Percentiles rank a stretch among this genome's conserved stretches.
Conservation (phyloP, 805 yeast species). For the Huiozyma sinensis region DNA sequence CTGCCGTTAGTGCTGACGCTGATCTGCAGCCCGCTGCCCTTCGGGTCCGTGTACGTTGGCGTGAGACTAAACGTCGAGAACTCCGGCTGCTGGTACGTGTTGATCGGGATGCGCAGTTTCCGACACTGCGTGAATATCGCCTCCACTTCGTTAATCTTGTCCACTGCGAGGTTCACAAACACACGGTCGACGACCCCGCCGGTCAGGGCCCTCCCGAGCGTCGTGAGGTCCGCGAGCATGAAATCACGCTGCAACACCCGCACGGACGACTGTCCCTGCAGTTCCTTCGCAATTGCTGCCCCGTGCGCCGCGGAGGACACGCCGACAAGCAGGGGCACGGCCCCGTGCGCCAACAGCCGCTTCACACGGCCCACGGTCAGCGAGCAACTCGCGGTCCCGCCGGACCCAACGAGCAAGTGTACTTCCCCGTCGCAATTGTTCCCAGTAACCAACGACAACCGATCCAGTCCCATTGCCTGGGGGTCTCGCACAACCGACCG, state of each 20-base stretch:
- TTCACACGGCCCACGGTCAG: conserved; percentile 36
- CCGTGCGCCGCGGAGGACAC: conserved; percentile 20
- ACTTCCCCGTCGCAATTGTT: conserved; percentile 38
- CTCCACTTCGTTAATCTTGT: conserved; percentile 25
- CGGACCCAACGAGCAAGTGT: conserved; percentile 47
- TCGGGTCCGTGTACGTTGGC: conserved; percentile 61
- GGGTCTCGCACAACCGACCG: too few relatives aligned
- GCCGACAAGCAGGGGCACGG: conserved; percentile 39
- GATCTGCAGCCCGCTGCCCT: conserved; percentile 47
- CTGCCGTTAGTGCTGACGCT: conserved; percentile 82
- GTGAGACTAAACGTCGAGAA: conserved; percentile 66
- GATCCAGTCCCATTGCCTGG: not conserved
- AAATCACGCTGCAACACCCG: conserved; percentile 28
- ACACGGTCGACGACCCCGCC: conserved; percentile 63
- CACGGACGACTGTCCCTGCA: conserved; percentile 20
- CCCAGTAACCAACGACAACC: conserved; percentile 32
- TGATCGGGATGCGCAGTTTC: conserved; percentile 66
- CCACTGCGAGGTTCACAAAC: conserved; percentile 43
- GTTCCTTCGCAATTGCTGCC: conserved; percentile 15
- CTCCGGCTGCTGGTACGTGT: conserved; percentile 63
- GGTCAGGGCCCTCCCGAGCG: conserved; percentile 53
- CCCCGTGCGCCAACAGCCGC: conserved; percentile 43
- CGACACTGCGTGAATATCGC: conserved; percentile 42
- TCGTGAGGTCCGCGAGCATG: conserved; percentile 35
- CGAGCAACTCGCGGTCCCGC: conserved; percentile 8